Evolutionary conservation across 345 rosid genomes (phyloP), one percentile per base, ranked within the genome.

Genomic region (Anastatica hierochuntica): DNA sequence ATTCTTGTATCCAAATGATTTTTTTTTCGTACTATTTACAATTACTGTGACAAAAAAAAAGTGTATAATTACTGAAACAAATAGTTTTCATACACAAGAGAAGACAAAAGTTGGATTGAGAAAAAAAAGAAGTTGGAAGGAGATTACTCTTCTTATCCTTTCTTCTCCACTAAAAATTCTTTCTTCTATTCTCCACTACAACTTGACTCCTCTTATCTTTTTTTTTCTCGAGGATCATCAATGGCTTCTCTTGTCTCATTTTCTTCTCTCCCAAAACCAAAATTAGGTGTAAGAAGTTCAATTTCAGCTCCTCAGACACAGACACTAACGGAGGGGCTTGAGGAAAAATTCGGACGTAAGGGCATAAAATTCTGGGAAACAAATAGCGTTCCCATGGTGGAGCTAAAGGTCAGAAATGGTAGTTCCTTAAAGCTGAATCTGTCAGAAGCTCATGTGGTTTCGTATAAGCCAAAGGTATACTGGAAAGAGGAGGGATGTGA

Each of bases 401-500:
- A 87, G 55, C 73, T 87, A 12, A 84, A 80, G 0, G 92, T 84
- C 12, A 69, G 96, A 56, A 86, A 84, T 67, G 96, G 95, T 7
- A 82, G 98, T 49, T 82, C 96, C 2, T 40, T 82, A 14, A 76
- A 64, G 55, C 71, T 87, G 7, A 71, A 66, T 20, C 56, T 90
- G 17, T 82, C 95, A 8, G 75, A 82, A 40, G 96, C 85, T 47
- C 98, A 82, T 64, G 66, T 87, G 21, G 70, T 79, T 60, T 90
- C 96, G 0, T 90, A 87, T 81, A 76, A 67, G 73, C 96, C 95
- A 2, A 84, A 87, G 68, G 89, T 84, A 5, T 71, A 62, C 27
- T 90, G 95, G 96, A 80, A 77, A 68, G 96, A 87, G 20, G 89
- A 84, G 2, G 96, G 92, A 1, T 79, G 75, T 31, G 76, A 84